These are phyloP conservation scores for Salix dunnii DNA, from an alignment of 345 rosid species.

Conservation along the genomic window DNA sequence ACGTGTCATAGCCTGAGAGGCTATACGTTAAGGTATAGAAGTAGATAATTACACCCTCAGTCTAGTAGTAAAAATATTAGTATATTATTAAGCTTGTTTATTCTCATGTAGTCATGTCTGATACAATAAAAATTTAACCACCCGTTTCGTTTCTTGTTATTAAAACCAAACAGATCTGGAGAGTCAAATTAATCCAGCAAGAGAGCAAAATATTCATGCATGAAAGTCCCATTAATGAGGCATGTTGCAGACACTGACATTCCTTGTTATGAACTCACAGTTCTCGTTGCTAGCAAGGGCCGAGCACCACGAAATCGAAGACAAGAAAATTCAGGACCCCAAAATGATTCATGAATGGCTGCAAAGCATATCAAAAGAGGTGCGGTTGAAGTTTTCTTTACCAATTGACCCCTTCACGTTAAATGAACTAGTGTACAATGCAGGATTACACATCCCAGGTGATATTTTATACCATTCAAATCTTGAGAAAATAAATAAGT, in stretches of 20 bases:
- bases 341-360: background rate
- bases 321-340: background rate
- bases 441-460: background rate
- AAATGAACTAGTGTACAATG: background rate
- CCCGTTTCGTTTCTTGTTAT: accelerated
- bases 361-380: background rate
- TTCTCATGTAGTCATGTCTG: too few species aligned
- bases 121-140: background rate
- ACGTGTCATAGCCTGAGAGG: background rate
- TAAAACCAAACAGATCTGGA: too few species aligned
- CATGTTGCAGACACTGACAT: too few species aligned
- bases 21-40: background rate
- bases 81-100: too few species aligned
- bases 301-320: background rate
- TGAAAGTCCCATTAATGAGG: background rate
- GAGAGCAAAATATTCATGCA: too few species aligned
- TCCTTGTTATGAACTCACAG: background rate
- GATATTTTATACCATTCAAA: background rate
- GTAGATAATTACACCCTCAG: too few species aligned
- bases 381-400: background rate
- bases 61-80: too few species aligned
- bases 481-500: background rate
- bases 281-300: background rate
- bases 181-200: too few species aligned
- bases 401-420: background rate